A percentile compares a stretch with the other conserved stretches of the same genome.
Conservation (phyloP, 179 eudicot genomes). For the Vitellaria paradoxa region DNA sequence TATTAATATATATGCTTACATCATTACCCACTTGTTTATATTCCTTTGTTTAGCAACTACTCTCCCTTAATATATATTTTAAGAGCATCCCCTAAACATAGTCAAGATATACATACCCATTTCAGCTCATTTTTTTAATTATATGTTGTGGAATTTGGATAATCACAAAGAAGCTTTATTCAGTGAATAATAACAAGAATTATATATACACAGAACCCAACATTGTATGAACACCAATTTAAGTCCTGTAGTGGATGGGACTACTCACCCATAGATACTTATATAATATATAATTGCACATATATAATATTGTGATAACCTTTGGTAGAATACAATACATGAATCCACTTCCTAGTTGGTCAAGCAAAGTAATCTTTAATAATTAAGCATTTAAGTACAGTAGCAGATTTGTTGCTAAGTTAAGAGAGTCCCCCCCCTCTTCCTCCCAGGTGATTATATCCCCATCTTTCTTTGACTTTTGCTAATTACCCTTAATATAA, state of each 20-base stretch:
- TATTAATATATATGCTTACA: slow-evolving; percentile 55
- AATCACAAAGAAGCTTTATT: slow-evolving; percentile 47
- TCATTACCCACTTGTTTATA: slow-evolving; percentile 81
- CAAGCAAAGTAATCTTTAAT: slow-evolving; percentile 46
- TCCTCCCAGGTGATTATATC: slow-evolving; percentile 57
- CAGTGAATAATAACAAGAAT: slow-evolving; percentile 57
- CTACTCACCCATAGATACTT: slow-evolving; percentile 47
- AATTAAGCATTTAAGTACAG: slow-evolving; percentile 29
- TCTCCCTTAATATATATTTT: slow-evolving; percentile 22
- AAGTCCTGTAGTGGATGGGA: slow-evolving; percentile 62
- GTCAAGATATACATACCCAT: slow-evolving; percentile 35
- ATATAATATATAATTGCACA: not conserved
- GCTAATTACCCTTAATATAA: slow-evolving; percentile 26
- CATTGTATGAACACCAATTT: slow-evolving; percentile 26
- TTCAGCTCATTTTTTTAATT: slow-evolving; percentile 9
- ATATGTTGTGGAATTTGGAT: slow-evolving; percentile 21
- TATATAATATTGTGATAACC: slow-evolving; percentile 22
- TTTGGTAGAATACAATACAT: slow-evolving; percentile 45
- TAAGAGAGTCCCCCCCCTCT: slow-evolving; percentile 30
- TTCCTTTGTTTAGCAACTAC: slow-evolving; percentile 69
- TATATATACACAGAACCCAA: slow-evolving; percentile 29
- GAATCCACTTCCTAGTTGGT: slow-evolving; percentile 77
- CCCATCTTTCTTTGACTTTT: slow-evolving; percentile 75
- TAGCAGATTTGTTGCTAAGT: slow-evolving; percentile 67
- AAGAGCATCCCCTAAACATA: slow-evolving; percentile 23